Evolutionary conservation across 2,329 filamentous ascomycete genomes (phyloP), one percentile per base, ranked within the genome.

Genomic region (Fusarium tuaranense): DNA sequence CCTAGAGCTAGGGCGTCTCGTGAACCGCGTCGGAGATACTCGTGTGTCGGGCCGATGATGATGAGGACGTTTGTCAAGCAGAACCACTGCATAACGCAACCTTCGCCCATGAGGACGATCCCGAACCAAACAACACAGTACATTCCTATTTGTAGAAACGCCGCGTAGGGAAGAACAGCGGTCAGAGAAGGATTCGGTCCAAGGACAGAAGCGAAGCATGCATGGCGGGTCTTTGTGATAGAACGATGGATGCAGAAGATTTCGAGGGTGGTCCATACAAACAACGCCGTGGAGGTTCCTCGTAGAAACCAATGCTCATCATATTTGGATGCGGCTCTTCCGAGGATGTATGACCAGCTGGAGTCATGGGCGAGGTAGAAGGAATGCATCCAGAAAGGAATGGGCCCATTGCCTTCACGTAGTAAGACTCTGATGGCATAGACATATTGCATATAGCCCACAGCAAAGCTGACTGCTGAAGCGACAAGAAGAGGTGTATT

Each of bases 301-400:
- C 27, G 1, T 1, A 70, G 27, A 18, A 51, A 64, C 65, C 48
- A 64, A 6, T 70, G 65, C 10, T 64, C 20, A 2, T 51, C 10
- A 5, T 68, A 58, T 5, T 34, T 27, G 0, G 39, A 25, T 0
- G 68, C 68, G 1, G 34, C 65, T 5, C 22, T 16, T 27, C 46
- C 65, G 7, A 68, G 46, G 20, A 53, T 30, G 4, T 59, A 64
- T 2, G 32, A 32, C 7, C 46, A 58, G 2, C 38, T 39, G 4
- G 44, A 59, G 5, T 69, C 65, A 20, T 70, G 65, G 0, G 58
- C 68, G 5, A 68, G 58, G 34, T 70, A 68, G 14, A 69, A 46
- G 0, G 34, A 25, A 13, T 70, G 41, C 65, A 70, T 70, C 58
- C 68, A 70, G 16, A 68, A 60, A 1, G 71, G 64, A 7, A 74